phyloP scores from a whole-genome alignment of 805 yeast genomes.

The Metschnikowia cerradonensis region DNA sequence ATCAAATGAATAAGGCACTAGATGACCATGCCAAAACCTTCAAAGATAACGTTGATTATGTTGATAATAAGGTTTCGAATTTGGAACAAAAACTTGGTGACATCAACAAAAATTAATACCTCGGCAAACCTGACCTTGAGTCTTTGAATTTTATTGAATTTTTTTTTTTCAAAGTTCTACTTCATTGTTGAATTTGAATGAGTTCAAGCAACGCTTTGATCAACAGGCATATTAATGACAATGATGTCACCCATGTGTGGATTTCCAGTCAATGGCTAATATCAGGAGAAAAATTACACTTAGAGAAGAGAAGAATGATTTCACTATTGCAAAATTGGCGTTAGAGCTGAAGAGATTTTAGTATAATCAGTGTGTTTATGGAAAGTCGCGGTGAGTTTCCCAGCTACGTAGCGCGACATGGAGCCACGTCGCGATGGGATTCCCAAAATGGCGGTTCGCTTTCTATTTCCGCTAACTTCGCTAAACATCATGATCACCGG shows the following conservation, averaged over 20 bases:
- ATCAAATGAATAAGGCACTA: slow-evolving; percentile 21
- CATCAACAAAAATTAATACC: not conserved
- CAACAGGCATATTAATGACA: not conserved
- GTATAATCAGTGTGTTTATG: not conserved
- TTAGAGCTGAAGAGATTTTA: not conserved
- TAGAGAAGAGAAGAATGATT: not conserved
- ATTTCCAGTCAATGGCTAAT: not conserved
- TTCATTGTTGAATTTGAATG: not conserved
- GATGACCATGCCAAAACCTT: slow-evolving; percentile 21
- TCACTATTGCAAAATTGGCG: not conserved
- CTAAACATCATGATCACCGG: not conserved
- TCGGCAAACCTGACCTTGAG: not conserved
- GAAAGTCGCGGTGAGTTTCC: slow-evolving; percentile 3
- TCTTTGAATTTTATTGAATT: not conserved
- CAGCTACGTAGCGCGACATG: not conserved
- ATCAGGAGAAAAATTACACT: not conserved
- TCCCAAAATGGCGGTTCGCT: slow-evolving; percentile 1
- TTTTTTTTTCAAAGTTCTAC: not conserved
- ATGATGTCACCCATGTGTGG: not conserved
- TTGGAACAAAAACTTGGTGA: slow-evolving; percentile 7
- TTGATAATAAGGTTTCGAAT: slow-evolving; percentile 5
- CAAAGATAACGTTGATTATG: slow-evolving; percentile 22
- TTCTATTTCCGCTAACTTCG: not conserved
- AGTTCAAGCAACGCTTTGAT: not conserved
- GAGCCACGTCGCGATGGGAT: not conserved